phyloP scores from a whole-genome alignment of 1,284 basidiomycete species.

The Ganoderma sp. region DNA sequence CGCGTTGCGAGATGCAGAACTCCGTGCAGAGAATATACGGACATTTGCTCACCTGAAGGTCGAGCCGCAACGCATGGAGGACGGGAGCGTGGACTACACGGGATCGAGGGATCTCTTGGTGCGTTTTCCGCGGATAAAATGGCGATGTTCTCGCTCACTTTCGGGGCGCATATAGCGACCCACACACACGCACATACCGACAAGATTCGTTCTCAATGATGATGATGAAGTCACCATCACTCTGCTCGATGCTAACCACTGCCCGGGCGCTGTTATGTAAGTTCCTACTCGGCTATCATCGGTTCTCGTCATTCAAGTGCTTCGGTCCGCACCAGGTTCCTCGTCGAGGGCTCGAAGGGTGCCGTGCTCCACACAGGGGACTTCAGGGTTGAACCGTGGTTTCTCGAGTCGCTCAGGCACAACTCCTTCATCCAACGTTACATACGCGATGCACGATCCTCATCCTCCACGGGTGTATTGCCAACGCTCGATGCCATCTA shows the following conservation, averaged over 20 bases:
- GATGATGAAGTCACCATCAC: constrained; percentile 74
- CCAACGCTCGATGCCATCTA: constrained; percentile 81
- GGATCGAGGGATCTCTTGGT: constrained; percentile 72
- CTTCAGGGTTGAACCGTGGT: constrained; percentile 84
- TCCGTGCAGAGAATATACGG: constrained; percentile 58
- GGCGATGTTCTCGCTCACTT: not conserved
- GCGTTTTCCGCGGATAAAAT: constrained; percentile 33
- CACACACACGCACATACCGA: constrained; percentile 68
- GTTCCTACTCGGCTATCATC: constrained; percentile 33
- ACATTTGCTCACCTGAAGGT: constrained; percentile 75
- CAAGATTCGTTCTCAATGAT: constrained; percentile 61
- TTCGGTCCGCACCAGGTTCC: constrained; percentile 64
- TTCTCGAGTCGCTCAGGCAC: constrained; percentile 67
- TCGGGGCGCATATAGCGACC: constrained; percentile 44
- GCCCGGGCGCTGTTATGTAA: constrained; percentile 91
- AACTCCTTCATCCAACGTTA: constrained; percentile 79
- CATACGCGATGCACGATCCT: constrained; percentile 42
- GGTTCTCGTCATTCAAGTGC: not conserved
- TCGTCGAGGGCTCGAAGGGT: constrained; percentile 77
- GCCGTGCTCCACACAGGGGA: constrained; percentile 93
- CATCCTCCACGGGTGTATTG: constrained; percentile 18
- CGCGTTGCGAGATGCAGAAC: constrained; percentile 55
- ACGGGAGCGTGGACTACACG: constrained; percentile 52
- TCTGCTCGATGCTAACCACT: constrained; percentile 91
- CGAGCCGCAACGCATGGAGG: constrained; percentile 51